These are phyloP conservation scores for Orbilia javanica DNA, from an alignment of 2,329 filamentous ascomycete species.

Conservation along the genomic window DNA sequence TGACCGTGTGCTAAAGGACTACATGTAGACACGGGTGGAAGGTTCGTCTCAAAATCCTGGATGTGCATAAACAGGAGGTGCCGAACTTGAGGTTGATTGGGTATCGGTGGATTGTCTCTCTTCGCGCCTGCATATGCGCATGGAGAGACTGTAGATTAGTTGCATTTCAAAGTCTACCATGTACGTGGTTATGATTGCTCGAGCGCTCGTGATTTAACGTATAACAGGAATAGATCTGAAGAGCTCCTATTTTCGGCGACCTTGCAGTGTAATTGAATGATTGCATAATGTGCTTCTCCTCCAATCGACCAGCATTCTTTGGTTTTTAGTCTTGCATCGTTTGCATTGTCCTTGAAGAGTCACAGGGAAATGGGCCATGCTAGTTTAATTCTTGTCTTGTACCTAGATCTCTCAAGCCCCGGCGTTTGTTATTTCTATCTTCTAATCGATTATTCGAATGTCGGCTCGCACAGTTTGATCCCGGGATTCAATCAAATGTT, in stretches of 20 bases:
- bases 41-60: background rate
- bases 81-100: background rate
- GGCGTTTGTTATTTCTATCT: no score
- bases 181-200: no score
- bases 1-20: no score
- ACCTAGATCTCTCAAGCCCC: no score
- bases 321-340: background rate
- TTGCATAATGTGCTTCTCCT: no score
- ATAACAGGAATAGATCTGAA: no score
- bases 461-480: no score
- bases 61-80: background rate
- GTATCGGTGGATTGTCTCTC: background rate
- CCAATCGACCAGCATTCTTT: conserved; percentile 9
- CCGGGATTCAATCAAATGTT: no score
- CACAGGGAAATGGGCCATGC: background rate
- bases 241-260: background rate
- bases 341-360: background rate
- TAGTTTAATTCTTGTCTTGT: no score
- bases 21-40: background rate
- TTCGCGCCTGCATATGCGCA: background rate
- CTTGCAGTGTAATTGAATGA: background rate
- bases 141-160: background rate
- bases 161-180: background rate
- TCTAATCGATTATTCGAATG: no score
- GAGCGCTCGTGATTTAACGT: no score